phyloP scores from a whole-genome alignment of 305 asterid species.

The Solanum aculeatissimum region DNA sequence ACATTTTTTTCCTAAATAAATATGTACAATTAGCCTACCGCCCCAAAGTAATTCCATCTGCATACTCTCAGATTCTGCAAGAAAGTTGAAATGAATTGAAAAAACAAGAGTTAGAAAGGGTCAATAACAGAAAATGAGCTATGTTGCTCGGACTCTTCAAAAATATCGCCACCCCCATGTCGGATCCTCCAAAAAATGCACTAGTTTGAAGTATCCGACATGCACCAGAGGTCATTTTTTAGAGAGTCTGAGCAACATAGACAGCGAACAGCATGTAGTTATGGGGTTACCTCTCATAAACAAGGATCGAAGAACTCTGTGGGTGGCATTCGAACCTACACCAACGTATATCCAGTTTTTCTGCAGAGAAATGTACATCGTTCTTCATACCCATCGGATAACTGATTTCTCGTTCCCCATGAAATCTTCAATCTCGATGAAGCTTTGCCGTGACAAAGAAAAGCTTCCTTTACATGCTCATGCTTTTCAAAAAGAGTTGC shows the following conservation, averaged over 20 bases:
- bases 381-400: neutral
- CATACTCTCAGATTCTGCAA: constrained; percentile 9
- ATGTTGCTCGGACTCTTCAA: neutral
- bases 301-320: neutral
- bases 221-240: neutral
- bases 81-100: neutral
- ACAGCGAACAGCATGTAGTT: neutral
- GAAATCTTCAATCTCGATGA: neutral
- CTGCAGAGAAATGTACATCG: neutral
- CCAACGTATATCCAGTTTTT: neutral
- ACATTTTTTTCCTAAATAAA: constrained; percentile 7
- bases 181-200: neutral
- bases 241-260: neutral
- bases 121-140: neutral
- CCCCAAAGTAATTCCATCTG: neutral
- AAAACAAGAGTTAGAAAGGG: neutral
- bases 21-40: constrained; percentile 15
- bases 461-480: neutral
- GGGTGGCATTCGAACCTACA: neutral
- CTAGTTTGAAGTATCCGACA: neutral
- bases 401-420: neutral
- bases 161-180: neutral
- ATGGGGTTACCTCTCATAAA: neutral
- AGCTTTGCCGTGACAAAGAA: neutral
- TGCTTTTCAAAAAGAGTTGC: neutral